These are phyloP conservation scores for Wickerhamomyces sp. DNA, from an alignment of 1,139 yeast species.

Conservation along the genomic window DNA sequence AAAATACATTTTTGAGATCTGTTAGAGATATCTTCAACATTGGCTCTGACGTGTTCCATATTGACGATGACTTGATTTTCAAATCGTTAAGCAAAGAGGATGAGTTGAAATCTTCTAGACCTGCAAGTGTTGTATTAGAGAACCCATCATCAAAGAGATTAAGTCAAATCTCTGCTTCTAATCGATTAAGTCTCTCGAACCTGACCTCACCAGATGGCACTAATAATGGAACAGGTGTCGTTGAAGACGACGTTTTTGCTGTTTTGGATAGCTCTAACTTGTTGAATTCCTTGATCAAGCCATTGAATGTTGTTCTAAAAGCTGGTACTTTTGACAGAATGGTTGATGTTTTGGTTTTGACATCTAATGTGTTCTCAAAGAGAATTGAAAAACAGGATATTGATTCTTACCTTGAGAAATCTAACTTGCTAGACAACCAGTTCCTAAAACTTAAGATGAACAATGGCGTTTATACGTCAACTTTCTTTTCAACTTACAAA, in stretches of 20 bases:
- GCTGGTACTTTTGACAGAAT: constrained; percentile 59
- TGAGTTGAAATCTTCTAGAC: constrained; percentile 31
- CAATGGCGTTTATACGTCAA: constrained; percentile 53
- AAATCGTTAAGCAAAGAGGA: constrained; percentile 41
- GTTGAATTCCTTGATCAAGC: constrained; percentile 29
- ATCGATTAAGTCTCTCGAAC: constrained; percentile 13
- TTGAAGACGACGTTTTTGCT: constrained; percentile 24
- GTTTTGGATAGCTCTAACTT: constrained; percentile 30
- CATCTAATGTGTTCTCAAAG: constrained; percentile 53
- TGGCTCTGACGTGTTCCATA: constrained; percentile 48
- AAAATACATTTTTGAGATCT: constrained; percentile 45
- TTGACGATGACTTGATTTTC: constrained; percentile 49
- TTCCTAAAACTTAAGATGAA: constrained; percentile 48
- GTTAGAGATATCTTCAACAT: constrained; percentile 59
- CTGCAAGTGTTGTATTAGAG: constrained; percentile 44
- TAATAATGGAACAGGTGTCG: neutral
- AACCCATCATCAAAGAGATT: constrained; percentile 37
- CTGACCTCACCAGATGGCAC: no score
- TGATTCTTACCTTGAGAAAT: constrained; percentile 30
- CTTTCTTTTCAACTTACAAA: constrained; percentile 62
- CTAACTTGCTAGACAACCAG: constrained; percentile 32
- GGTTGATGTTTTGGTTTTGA: constrained; percentile 58
- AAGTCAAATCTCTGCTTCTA: constrained; percentile 28
- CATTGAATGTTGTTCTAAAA: constrained; percentile 45
- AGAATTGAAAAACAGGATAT: constrained; percentile 40